These are phyloP conservation scores for Macrophomina pseudophaseolina DNA, from an alignment of 2,329 filamentous ascomycete genomes.

Conservation along the genomic window DNA sequence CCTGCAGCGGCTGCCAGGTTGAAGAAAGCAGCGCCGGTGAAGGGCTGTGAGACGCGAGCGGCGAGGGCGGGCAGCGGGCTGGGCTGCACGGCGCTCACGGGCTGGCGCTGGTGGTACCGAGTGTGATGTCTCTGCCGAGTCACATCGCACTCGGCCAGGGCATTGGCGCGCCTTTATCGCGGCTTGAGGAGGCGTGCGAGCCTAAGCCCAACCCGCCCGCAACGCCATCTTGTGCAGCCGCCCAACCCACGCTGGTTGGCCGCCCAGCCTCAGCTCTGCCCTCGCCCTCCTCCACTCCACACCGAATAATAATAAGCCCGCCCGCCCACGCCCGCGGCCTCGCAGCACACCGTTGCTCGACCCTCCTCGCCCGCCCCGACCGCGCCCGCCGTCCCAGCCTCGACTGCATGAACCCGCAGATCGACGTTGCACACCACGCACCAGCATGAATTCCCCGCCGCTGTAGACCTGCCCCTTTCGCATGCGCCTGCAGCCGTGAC, in stretches of 20 bases:
- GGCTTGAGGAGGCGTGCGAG: slow-evolving; percentile 3
- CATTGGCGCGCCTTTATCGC: slow-evolving; percentile 14
- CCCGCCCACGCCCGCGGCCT: neutral
- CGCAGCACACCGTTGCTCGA: no score
- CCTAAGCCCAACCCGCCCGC: neutral
- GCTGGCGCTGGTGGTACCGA: neutral
- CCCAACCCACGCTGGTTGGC: neutral
- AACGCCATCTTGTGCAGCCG: neutral
- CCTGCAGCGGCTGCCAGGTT: slow-evolving; percentile 16
- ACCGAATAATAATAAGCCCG: slow-evolving; percentile 14
- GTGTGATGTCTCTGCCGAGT: slow-evolving; percentile 5
- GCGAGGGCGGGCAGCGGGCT: neutral
- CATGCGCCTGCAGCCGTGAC: slow-evolving; percentile 1
- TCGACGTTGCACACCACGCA: slow-evolving; percentile 9
- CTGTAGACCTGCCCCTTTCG: slow-evolving; percentile 18
- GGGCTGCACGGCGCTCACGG: neutral
- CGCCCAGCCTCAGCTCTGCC: slow-evolving; percentile 2
- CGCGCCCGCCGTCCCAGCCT: neutral
- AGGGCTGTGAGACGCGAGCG: neutral
- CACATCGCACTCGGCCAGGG: neutral
- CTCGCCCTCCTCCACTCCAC: neutral
- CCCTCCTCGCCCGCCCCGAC: neutral
- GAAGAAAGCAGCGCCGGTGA: slow-evolving; percentile 19
- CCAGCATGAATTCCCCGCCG: slow-evolving; percentile 19
- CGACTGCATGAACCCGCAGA: slow-evolving; percentile 18